A percentile compares a stretch with the other conserved stretches of the same genome.
These are phyloP conservation scores for Solanum medicagineum DNA, from an alignment of 257 asterid genomes.

Conservation along the genomic window DNA sequence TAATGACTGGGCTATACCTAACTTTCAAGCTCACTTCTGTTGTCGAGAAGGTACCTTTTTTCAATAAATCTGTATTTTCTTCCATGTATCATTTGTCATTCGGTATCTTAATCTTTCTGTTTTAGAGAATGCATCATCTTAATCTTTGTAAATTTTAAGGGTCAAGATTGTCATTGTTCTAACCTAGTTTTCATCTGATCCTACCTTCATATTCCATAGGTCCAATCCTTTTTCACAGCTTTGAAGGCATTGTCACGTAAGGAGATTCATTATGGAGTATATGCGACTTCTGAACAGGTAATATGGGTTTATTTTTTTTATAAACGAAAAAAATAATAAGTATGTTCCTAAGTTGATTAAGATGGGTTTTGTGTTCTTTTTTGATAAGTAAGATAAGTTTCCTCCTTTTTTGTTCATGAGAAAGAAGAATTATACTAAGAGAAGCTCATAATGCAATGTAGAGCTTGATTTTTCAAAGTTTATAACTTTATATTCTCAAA, in stretches of 20 bases:
- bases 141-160: neutral
- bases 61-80: neutral
- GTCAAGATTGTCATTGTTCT: neutral
- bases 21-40: slow-evolving; percentile 90
- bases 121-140: neutral
- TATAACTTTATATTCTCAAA: neutral
- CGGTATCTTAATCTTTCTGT: neutral
- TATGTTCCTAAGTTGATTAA: neutral
- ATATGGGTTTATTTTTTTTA: neutral
- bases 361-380: neutral
- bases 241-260: slow-evolving; percentile 58
- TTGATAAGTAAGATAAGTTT: neutral
- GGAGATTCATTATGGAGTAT: slow-evolving; percentile 71
- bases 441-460: neutral
- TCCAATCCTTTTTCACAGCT: slow-evolving; percentile 54
- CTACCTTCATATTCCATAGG: slow-evolving; percentile 26
- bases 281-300: slow-evolving; percentile 90
- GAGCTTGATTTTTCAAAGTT: neutral
- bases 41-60: slow-evolving; percentile 66
- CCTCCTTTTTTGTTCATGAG: neutral
- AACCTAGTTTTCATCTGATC: neutral
- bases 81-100: slow-evolving; percentile 1
- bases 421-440: neutral
- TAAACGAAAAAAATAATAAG: neutral
- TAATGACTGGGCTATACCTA: slow-evolving; percentile 73